Evolutionary conservation across 306 rosid genomes (phyloP).

Genomic region (Begonia loranthoides): DNA sequence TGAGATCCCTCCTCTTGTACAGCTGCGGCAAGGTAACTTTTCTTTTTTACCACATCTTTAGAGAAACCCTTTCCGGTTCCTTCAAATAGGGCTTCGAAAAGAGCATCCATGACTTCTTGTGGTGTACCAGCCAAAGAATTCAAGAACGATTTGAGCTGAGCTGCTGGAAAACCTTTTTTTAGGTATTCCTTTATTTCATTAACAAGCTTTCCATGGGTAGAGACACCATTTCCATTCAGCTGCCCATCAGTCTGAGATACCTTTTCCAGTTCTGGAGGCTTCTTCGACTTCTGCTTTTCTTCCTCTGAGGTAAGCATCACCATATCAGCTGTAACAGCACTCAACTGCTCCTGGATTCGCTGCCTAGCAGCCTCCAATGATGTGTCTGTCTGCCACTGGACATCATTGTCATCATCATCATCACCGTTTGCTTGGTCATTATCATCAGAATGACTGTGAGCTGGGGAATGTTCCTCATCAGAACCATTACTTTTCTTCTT

Average conservation of each 20-base stretch:
- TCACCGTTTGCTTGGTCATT: constrained; percentile 18
- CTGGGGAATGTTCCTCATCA: constrained; percentile 38
- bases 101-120: constrained; percentile 40
- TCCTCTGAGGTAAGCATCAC: constrained; percentile 47
- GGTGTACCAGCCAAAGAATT: constrained; percentile 18
- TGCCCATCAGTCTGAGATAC: neutral
- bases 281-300: constrained; percentile 21
- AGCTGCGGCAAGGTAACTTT: constrained; percentile 28
- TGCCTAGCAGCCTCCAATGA: constrained; percentile 46
- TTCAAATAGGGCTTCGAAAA: constrained; percentile 28
- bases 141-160: constrained; percentile 20
- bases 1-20: constrained; percentile 23
- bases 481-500: constrained; percentile 40
- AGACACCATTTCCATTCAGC: constrained; percentile 18
- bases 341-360: constrained; percentile 46
- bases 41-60: constrained; percentile 30
- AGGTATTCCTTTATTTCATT: constrained; percentile 29
- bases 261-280: constrained; percentile 8
- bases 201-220: constrained; percentile 11
- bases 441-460: constrained; percentile 28
- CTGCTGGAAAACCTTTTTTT: constrained; percentile 23
- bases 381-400: constrained; percentile 56
- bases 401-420: constrained; percentile 19
- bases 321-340: constrained; percentile 56
- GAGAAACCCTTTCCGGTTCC: constrained; percentile 41